Conservation (phyloP, 306 rosid genomes). For the Cicer cuneatum region DNA sequence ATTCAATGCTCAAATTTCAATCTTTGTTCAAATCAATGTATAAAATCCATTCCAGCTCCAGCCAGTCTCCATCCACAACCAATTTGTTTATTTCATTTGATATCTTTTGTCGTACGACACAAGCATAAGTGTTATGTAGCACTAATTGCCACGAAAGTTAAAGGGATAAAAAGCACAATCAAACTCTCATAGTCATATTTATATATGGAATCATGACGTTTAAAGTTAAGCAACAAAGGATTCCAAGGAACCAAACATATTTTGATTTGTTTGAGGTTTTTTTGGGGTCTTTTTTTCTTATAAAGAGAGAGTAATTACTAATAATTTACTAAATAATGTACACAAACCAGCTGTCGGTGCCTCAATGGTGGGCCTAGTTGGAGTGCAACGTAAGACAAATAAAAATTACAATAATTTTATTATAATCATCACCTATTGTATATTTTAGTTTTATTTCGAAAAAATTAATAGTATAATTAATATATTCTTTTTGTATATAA, state of each 20-base stretch:
- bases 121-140: constrained; percentile 1
- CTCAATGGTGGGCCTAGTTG: constrained; percentile 39
- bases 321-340: not conserved
- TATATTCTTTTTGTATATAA: too few relatives aligned
- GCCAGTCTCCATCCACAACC: too few relatives aligned
- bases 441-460: too few relatives aligned
- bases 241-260: constrained; percentile 10
- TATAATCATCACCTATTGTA: too few relatives aligned
- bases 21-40: too few relatives aligned
- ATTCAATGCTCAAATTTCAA: too few relatives aligned
- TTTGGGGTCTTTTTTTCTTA: constrained; percentile 7
- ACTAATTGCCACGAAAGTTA: constrained; percentile 22
- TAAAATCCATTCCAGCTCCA: too few relatives aligned
- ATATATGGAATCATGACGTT: constrained; percentile 41
- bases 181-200: constrained; percentile 16
- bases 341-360: not conserved
- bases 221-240: constrained; percentile 42
- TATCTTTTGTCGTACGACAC: constrained; percentile 11
- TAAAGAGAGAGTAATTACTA: not conserved
- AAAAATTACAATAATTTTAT: not conserved
- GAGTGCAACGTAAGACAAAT: constrained; percentile 58
- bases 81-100: constrained; percentile 2
- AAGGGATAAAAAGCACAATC: constrained; percentile 21
- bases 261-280: constrained; percentile 59
- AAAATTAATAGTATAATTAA: too few relatives aligned